A percentile compares a stretch with the other conserved stretches of the same genome.
These are phyloP conservation scores for Eruca vesicaria DNA, from an alignment of 441 rosid species.

Conservation along the genomic window DNA sequence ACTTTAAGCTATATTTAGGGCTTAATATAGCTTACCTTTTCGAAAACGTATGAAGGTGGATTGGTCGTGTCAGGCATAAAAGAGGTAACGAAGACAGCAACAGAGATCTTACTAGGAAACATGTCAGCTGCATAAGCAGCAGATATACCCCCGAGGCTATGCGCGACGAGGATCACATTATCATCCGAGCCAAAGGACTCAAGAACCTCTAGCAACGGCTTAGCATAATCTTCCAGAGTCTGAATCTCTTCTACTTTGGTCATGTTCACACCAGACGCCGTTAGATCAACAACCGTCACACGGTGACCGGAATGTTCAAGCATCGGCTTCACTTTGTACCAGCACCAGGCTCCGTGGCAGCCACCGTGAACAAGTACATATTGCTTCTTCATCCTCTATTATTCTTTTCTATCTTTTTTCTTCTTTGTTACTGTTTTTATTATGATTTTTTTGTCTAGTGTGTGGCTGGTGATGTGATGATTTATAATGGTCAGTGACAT, in stretches of 20 bases:
- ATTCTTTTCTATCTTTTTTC: background rate
- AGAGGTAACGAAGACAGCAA: slow-evolving; percentile 57
- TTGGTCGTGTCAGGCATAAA: slow-evolving; percentile 52
- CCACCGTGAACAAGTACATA: slow-evolving; percentile 53
- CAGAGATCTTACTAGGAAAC: slow-evolving; percentile 55
- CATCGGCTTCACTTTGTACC: slow-evolving; percentile 53
- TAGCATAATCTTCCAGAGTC: slow-evolving; percentile 38
- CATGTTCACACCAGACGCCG: slow-evolving; percentile 52
- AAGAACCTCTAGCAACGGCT: slow-evolving; percentile 53
- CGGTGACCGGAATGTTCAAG: slow-evolving; percentile 51
- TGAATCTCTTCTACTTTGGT: slow-evolving; percentile 42
- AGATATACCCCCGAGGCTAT: slow-evolving; percentile 59
- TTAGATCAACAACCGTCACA: slow-evolving; percentile 47
- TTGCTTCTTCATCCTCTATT: background rate
- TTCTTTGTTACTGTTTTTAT: background rate
- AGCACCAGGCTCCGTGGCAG: slow-evolving; percentile 60
- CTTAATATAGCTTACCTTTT: slow-evolving; percentile 14
- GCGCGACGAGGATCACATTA: slow-evolving; percentile 60
- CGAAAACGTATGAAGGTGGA: slow-evolving; percentile 24
- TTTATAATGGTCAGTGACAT: background rate
- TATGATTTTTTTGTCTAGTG: background rate
- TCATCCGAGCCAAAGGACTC: slow-evolving; percentile 39
- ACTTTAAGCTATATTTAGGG: background rate
- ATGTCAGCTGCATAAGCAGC: slow-evolving; percentile 57
- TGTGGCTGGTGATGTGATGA: background rate